These are phyloP conservation scores for Chrysoporthe puriensis DNA, from an alignment of 2,329 filamentous ascomycete genomes.

Conservation along the genomic window DNA sequence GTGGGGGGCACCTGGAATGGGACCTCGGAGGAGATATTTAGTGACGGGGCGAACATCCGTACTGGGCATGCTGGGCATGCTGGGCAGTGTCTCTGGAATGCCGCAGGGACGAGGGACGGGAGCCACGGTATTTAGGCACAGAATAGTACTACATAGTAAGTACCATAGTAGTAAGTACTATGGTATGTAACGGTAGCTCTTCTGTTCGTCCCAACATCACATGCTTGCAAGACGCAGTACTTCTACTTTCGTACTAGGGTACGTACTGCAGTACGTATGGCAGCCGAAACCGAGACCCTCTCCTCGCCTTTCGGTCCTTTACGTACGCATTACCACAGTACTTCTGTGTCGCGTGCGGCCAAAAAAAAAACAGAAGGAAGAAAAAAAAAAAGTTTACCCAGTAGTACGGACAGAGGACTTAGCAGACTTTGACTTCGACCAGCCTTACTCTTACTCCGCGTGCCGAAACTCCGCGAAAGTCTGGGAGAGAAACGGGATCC, in stretches of 20 bases:
- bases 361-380: not conserved
- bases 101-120: not conserved
- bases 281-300: not conserved
- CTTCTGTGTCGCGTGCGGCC: not conserved
- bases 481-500: not conserved
- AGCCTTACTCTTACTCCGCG: not conserved
- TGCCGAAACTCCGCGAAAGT: not conserved
- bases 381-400: not conserved
- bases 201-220: not conserved
- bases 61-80: no score
- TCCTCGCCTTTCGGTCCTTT: not conserved
- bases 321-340: constrained; percentile 11
- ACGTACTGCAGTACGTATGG: no score
- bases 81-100: not conserved
- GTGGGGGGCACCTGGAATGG: no score
- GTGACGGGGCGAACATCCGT: not conserved
- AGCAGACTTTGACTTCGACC: not conserved
- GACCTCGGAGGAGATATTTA: no score
- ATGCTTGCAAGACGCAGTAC: not conserved
- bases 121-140: not conserved
- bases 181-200: not conserved
- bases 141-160: not conserved
- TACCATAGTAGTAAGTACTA: not conserved
- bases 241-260: not conserved
- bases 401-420: not conserved